Percentiles rank a stretch among this genome's conserved stretches.
Conservation (phyloP, 2,329 filamentous ascomycete species). For the Hypocrella siamensis region DNA sequence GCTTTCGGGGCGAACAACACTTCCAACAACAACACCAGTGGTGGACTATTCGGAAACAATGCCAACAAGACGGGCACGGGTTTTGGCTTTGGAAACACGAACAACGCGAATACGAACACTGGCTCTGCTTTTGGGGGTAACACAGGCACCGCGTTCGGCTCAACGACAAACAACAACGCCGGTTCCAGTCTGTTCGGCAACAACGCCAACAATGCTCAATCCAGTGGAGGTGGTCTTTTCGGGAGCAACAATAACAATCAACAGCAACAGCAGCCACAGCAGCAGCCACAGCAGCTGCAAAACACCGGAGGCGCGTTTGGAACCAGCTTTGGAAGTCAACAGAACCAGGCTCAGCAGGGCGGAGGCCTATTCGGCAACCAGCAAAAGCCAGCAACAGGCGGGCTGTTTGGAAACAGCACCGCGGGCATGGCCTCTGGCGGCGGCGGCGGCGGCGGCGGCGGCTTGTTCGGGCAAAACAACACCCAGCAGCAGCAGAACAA, state of each 20-base stretch:
- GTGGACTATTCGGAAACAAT: conserved; percentile 27
- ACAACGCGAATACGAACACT: conserved; percentile 8
- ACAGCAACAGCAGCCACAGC: too few relatives aligned
- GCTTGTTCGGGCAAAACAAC: conserved; percentile 27
- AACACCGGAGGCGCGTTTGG: conserved; percentile 11
- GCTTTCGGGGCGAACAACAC: conserved; percentile 16
- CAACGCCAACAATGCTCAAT: conserved; percentile 12
- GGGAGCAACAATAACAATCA: conserved; percentile 24
- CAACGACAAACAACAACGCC: conserved; percentile 8
- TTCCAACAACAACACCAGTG: conserved; percentile 13
- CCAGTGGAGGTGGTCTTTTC: conserved; percentile 29
- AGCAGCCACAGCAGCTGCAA: conserved; percentile 15
- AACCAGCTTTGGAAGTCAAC: conserved; percentile 19
- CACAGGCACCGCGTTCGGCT: conserved; percentile 19
- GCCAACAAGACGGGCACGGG: conserved; percentile 18
- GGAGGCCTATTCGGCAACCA: conserved; percentile 31
- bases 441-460: too few relatives aligned
- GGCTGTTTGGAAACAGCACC: conserved; percentile 18
- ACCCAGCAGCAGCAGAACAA: conserved; percentile 25
- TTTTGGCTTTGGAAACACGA: conserved; percentile 27
- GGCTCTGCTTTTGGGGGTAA: conserved; percentile 11
- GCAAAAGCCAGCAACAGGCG: conserved; percentile 19
- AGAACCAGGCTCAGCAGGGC: conserved; percentile 14
- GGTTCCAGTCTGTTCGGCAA: conserved; percentile 25
- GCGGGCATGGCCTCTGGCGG: conserved; percentile 15